phyloP scores from a whole-genome alignment of 345 rosid species.

The Trapa bicornis region DNA sequence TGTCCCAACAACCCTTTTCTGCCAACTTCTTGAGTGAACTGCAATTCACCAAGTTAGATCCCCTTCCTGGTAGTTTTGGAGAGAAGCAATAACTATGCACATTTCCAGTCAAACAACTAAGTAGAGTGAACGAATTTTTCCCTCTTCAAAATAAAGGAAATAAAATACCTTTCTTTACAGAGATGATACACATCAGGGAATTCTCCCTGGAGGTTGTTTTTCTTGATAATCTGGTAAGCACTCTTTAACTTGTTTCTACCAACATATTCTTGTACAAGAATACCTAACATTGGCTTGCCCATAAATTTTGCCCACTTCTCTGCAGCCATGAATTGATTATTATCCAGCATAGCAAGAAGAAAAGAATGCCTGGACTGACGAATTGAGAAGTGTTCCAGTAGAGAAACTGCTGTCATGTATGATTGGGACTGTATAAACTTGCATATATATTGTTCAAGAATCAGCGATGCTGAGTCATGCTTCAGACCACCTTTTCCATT shows the following conservation, averaged over 20 bases:
- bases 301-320: slow-evolving; percentile 91
- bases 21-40: slow-evolving; percentile 68
- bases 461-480: slow-evolving; percentile 21
- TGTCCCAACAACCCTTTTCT: slow-evolving; percentile 86
- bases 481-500: slow-evolving; percentile 18
- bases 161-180: slow-evolving; percentile 61
- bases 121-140: background rate
- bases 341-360: slow-evolving; percentile 61
- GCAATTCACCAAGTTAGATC: slow-evolving; percentile 14
- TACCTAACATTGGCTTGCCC: slow-evolving; percentile 63
- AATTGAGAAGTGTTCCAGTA: slow-evolving; percentile 71
- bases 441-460: slow-evolving; percentile 53
- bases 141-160: background rate
- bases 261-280: slow-evolving; percentile 57
- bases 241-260: slow-evolving; percentile 63
- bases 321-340: slow-evolving; percentile 62
- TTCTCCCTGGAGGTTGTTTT: slow-evolving; percentile 56
- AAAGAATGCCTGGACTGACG: slow-evolving; percentile 62
- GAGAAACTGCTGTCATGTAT: slow-evolving; percentile 60
- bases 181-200: slow-evolving; percentile 62
- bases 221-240: slow-evolving; percentile 57
- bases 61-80: background rate
- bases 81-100: background rate
- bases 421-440: slow-evolving; percentile 43
- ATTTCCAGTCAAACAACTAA: background rate